phyloP scores from a whole-genome alignment of 306 rosid species.

The Prunus campanulata region DNA sequence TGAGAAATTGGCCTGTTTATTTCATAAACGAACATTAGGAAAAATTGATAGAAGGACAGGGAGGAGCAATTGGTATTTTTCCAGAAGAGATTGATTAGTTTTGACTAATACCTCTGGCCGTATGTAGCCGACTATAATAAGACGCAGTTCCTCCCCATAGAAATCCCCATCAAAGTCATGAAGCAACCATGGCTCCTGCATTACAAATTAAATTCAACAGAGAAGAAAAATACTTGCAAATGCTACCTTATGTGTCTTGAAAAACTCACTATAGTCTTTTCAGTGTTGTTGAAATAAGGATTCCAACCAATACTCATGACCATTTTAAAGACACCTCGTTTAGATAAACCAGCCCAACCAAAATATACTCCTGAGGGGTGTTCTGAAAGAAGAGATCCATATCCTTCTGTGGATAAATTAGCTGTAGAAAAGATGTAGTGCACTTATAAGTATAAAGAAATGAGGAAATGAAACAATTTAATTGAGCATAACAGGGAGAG shows the following conservation, averaged over 20 bases:
- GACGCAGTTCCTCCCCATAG: conserved; percentile 77
- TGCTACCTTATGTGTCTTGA: conserved; percentile 5
- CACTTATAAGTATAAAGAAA: conserved; percentile 4
- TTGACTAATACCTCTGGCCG: conserved; percentile 70
- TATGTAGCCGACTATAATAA: conserved; percentile 85
- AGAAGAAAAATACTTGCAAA: conserved; percentile 16
- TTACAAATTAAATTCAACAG: conserved; percentile 12
- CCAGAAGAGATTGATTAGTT: neutral
- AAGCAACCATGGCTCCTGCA: conserved; percentile 97
- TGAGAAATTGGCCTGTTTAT: conserved; percentile 74
- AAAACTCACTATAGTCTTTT: conserved; percentile 79
- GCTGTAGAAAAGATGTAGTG: conserved; percentile 45
- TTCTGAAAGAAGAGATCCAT: conserved; percentile 60
- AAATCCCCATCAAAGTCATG: conserved; percentile 71
- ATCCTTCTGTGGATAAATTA: conserved; percentile 67
- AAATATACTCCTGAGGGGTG: conserved; percentile 88
- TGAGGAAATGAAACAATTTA: neutral
- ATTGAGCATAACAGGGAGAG: conserved; percentile 1
- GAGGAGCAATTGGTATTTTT: neutral
- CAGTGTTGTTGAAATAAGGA: conserved; percentile 80
- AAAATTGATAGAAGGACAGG: neutral
- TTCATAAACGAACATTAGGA: conserved; percentile 13
- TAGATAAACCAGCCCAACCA: conserved; percentile 85
- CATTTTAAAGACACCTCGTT: conserved; percentile 75
- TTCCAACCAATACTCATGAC: conserved; percentile 97